These are phyloP conservation scores for Fraxinus velutina DNA, from an alignment of 305 asterid genomes.

Conservation along the genomic window DNA sequence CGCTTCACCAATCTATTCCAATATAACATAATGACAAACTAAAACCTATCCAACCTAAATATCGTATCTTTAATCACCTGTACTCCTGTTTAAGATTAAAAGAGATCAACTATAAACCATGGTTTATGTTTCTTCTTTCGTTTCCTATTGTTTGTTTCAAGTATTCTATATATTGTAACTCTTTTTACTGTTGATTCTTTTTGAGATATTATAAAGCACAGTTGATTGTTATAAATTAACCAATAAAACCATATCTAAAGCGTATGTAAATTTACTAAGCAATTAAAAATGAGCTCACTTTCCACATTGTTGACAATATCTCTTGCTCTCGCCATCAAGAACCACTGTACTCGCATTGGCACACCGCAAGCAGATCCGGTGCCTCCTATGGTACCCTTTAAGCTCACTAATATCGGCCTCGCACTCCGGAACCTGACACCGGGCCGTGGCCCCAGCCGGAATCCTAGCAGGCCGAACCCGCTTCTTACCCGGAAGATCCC, in stretches of 20 bases:
- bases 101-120: not conserved
- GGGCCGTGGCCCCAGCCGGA: constrained; percentile 31
- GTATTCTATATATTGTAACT: not conserved
- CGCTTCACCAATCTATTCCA: not conserved
- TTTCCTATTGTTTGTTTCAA: not conserved
- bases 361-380: constrained; percentile 70
- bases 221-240: not conserved
- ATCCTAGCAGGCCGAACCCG: constrained; percentile 47
- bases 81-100: not conserved
- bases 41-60: not conserved
- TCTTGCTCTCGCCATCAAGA: constrained; percentile 71
- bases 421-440: constrained; percentile 84
- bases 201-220: not conserved
- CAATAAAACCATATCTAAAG: not conserved
- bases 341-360: constrained; percentile 62
- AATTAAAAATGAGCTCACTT: constrained; percentile 45
- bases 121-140: not conserved
- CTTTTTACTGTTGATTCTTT: not conserved
- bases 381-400: constrained; percentile 81
- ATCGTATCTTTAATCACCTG: not conserved
- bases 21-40: not conserved
- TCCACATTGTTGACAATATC: constrained; percentile 95
- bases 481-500: constrained; percentile 52
- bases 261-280: not conserved
- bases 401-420: constrained; percentile 81